Base-by-base conservation (phyloP, 169 alveolate genomes). In the Cyclospora cayetanensis region DNA sequence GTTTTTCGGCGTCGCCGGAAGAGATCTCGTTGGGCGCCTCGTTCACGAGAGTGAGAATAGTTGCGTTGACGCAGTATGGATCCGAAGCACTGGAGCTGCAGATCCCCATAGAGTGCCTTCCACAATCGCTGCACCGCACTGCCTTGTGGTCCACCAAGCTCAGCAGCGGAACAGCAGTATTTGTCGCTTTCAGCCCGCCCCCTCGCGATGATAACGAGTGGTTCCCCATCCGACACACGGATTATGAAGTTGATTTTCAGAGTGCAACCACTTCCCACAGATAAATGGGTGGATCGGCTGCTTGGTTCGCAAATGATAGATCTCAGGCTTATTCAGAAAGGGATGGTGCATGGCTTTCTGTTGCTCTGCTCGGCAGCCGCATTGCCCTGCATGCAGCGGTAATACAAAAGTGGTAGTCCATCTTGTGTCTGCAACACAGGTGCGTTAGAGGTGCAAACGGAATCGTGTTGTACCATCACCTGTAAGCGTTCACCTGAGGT, bases 161-260 rank as follows among this genome's bases (percentile, higher is more conserved):
- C 25, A 18, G 20, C 88, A 43, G 37, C 43, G 88, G 88, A 4
- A 77, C 88, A 4, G 88, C 52, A 9, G 72, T 50, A 7, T 46
- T 77, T 37, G 88, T 46, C 39, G 88, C 88, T 12, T 77, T 77
- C 88, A 77, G 88, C 88, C 88, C 88, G 29, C 88, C 88, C 4
- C 88, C 88, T 22, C 34, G 31, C 46, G 46, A 50, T 25, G 88
- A 77, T 20, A 42, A 42, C 20, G 88, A 77, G 68, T 77, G 68
- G 50, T 77, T 77, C 46, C 50, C 50, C 34, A 39, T 77, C 11
- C 88, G 88, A 34, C 29, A 66, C 39, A 25, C 88, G 3, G 72
- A 70, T 50, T 43, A 77, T 70, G 68, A 77, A 50, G 88, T 52
- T 3, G 88, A 66, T 22, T 50, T 77, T 39, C 42, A 46, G 37